Evolutionary conservation across 148 eudicot species (phyloP).

Genomic region (Rhododendron ovatum): DNA sequence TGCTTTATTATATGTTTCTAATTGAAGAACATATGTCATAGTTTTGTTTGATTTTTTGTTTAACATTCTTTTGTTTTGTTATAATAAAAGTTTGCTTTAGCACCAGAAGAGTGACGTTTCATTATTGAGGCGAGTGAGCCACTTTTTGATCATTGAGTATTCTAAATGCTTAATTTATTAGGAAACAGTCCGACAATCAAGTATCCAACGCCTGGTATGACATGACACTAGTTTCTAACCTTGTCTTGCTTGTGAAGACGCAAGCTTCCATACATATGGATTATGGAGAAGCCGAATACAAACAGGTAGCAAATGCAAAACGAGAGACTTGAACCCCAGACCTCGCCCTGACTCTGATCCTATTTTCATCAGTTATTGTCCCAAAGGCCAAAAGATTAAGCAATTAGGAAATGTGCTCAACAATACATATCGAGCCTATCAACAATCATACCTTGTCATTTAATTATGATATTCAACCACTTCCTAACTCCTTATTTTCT

Average conservation of each 20-base stretch:
- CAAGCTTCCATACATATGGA: neutral
- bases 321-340: neutral
- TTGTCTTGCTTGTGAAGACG: neutral
- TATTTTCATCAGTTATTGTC: neutral
- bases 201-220: neutral
- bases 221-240: neutral
- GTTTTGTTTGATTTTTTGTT: neutral
- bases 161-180: neutral
- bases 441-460: neutral
- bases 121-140: neutral
- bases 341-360: neutral
- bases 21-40: neutral
- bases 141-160: neutral
- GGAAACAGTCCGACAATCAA: neutral
- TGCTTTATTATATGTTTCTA: neutral
- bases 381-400: neutral
- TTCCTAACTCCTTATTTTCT: neutral
- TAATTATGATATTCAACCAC: neutral
- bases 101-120: neutral
- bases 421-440: neutral
- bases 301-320: neutral
- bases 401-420: neutral
- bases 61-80: neutral
- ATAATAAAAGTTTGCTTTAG: neutral
- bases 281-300: neutral